Conservation (phyloP, 2,329 filamentous ascomycete species). For the Exophiala dermatitidis region DNA sequence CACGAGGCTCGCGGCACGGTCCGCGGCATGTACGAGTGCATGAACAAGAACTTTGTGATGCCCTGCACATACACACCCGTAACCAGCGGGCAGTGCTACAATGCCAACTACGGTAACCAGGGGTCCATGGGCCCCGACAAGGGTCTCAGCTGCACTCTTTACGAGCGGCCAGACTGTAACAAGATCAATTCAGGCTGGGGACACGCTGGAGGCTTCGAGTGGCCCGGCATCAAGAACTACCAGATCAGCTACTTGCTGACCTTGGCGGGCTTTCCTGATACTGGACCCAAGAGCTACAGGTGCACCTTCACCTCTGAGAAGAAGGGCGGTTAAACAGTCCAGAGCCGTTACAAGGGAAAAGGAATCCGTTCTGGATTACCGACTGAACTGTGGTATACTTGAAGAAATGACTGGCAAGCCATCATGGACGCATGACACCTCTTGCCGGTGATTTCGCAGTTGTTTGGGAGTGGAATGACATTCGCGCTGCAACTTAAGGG, state of each 20-base stretch:
- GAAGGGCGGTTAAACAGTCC: background rate
- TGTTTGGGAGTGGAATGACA: too few species aligned
- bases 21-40: constrained; percentile 15
- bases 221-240: constrained; percentile 12
- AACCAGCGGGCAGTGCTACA: constrained; percentile 11
- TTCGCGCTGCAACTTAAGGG: background rate
- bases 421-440: constrained; percentile 6
- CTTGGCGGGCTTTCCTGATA: background rate
- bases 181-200: constrained; percentile 4
- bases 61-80: constrained; percentile 16
- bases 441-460: too few species aligned
- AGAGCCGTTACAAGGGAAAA: too few species aligned
- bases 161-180: constrained; percentile 12
- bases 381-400: too few species aligned
- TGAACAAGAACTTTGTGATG: constrained; percentile 4
- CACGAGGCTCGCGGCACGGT: background rate
- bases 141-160: constrained; percentile 14
- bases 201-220: constrained; percentile 3
- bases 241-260: constrained; percentile 6
- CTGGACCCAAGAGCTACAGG: constrained; percentile 10
- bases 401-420: background rate
- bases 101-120: constrained; percentile 4
- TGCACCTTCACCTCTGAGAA: background rate
- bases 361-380: too few species aligned
- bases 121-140: constrained; percentile 21